Conservation (phyloP, 805 yeast genomes). For the Zygosaccharomyces gambellarensis region DNA sequence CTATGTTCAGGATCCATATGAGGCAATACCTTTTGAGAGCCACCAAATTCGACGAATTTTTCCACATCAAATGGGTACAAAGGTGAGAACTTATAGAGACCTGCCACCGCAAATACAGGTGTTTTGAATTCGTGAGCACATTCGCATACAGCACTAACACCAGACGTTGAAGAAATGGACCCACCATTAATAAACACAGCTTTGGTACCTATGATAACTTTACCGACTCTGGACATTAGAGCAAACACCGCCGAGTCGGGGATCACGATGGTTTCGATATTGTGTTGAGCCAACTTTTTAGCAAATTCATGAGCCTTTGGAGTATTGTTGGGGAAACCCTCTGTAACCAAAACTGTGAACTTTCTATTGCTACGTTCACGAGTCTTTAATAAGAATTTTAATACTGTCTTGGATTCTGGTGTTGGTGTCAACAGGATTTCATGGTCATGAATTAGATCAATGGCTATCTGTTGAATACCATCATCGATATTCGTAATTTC, state of each 20-base stretch:
- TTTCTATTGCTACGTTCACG: slow-evolving; percentile 69
- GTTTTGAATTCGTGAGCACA: slow-evolving; percentile 93
- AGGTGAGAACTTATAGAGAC: slow-evolving; percentile 88
- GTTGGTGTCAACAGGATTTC: slow-evolving; percentile 85
- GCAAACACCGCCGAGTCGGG: slow-evolving; percentile 94
- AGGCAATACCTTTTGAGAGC: slow-evolving; percentile 45
- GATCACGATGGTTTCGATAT: slow-evolving; percentile 82
- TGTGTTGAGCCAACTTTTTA: slow-evolving; percentile 70
- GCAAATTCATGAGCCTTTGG: slow-evolving; percentile 74
- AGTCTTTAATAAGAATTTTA: slow-evolving; percentile 81
- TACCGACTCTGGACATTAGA: slow-evolving; percentile 95
- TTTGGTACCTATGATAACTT: slow-evolving; percentile 87
- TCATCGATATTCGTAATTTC: slow-evolving; percentile 87
- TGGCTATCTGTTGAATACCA: slow-evolving; percentile 84
- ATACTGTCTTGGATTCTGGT: slow-evolving; percentile 83
- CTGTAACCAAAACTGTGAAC: slow-evolving; percentile 88
- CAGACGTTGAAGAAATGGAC: slow-evolving; percentile 78
- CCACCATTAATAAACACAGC: slow-evolving; percentile 97
- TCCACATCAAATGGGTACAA: slow-evolving; percentile 86
- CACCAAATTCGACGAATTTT: slow-evolving; percentile 82
- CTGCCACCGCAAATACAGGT: slow-evolving; percentile 96
- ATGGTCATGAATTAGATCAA: slow-evolving; percentile 90
- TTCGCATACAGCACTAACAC: slow-evolving; percentile 89
- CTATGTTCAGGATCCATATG: slow-evolving; percentile 61
- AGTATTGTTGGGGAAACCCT: slow-evolving; percentile 87